Evolutionary conservation across 208 protist genomes (phyloP).

Genomic region (Herpetomonas samuelpessoai): DNA sequence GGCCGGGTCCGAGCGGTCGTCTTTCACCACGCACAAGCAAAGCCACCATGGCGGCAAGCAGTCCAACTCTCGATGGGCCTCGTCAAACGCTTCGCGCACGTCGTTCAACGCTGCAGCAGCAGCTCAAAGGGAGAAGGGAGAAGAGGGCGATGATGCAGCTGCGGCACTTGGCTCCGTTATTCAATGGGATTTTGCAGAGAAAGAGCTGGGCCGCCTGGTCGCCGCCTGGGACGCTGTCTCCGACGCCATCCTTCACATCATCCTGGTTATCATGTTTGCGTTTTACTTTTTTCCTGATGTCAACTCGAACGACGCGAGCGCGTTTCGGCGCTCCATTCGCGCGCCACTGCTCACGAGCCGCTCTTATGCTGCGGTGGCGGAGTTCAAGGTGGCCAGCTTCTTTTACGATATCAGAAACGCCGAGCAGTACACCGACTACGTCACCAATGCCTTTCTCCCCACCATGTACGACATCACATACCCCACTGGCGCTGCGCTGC

Average conservation of each 20-base stretch:
- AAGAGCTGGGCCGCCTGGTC: slow-evolving; percentile 14
- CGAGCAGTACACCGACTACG: slow-evolving; percentile 26
- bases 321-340: neutral
- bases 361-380: slow-evolving; percentile 8
- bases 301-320: neutral
- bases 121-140: too few relatives aligned
- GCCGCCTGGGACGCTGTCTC: slow-evolving; percentile 9
- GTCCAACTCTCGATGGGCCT: too few relatives aligned
- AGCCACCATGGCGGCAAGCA: too few relatives aligned
- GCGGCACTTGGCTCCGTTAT: too few relatives aligned
- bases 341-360: slow-evolving; percentile 13
- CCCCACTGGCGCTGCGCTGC: slow-evolving; percentile 20
- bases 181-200: slow-evolving; percentile 31
- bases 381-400: slow-evolving; percentile 11
- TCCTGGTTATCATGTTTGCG: slow-evolving; percentile 29
- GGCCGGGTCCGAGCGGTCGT: too few relatives aligned
- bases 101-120: too few relatives aligned
- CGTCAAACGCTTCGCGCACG: too few relatives aligned
- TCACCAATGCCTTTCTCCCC: slow-evolving; percentile 24
- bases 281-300: slow-evolving; percentile 26
- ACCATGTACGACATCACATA: slow-evolving; percentile 13
- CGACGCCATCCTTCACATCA: slow-evolving; percentile 11
- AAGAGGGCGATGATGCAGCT: too few relatives aligned
- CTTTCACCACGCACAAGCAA: too few relatives aligned
- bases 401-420: slow-evolving; percentile 19